Evolutionary conservation across 2,329 filamentous ascomycete species (phyloP), one percentile per base, ranked within the genome.

Genomic region (Fusarium austroafricanum): DNA sequence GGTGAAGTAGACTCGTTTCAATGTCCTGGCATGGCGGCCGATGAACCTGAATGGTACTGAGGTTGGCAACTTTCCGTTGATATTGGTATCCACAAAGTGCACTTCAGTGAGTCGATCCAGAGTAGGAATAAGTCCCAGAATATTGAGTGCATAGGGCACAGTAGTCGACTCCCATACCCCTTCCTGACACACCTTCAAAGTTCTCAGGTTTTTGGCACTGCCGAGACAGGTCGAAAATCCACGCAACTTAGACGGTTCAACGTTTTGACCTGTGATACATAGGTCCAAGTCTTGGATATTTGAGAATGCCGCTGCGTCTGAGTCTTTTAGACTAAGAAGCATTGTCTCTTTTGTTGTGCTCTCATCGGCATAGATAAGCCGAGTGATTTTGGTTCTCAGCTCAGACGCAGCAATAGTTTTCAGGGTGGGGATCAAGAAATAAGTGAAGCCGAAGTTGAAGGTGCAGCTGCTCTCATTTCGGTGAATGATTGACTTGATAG

Each of bases 291-390:
- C n/a, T 29, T 46, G 10, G 4, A 65, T n/a, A 6, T 39, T 35
- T 15, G 33, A 38, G 15, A 65, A 53, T n/a, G 43, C 23, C 2
- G 8, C n/a, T 18, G 44, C 23, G 17, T 28, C 26, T 8, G 2
- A 39, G n/a, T 5, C 4, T 17, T 3, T 15, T 9, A 65, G 28
- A 21, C 10, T 6, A 28, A 14, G 4, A 12, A 65, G 46, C 3
- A 29, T 12, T 31, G 59, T 64, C 3, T 1, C 3, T 8, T 2
- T 5, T 5, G 11, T 5, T 2, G n/a, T 1, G 6, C 29, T 10
- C 9, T 65, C 59, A 15, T 59, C 61, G n/a, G 46, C 43, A 21
- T 52, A 53, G 12, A 47, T 21, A 14, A 65, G 42, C 4, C 31
- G 42, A 7, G 37, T 64, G 18, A 65, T 49, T 12, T 20, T 55